Conservation (phyloP, 2,329 filamentous ascomycete species). For the Penicillium crustosum region DNA sequence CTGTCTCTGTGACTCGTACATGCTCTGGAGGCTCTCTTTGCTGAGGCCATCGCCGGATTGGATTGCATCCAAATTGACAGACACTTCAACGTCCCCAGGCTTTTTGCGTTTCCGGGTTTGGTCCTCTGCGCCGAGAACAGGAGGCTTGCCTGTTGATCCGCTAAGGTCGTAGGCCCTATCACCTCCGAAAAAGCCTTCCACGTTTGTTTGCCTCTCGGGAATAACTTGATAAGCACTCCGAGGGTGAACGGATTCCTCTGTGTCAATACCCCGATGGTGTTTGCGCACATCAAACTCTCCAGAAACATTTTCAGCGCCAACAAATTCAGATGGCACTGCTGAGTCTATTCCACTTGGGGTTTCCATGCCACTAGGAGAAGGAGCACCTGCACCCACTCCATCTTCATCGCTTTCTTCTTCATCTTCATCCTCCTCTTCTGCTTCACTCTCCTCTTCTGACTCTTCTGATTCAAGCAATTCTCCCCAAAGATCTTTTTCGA, state of each 20-base stretch:
- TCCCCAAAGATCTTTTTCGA: slow-evolving; percentile 89
- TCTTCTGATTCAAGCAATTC: slow-evolving; percentile 81
- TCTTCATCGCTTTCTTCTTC: slow-evolving; percentile 53
- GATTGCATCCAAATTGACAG: slow-evolving; percentile 81
- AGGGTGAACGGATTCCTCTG: slow-evolving; percentile 73
- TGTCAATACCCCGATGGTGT: slow-evolving; percentile 78
- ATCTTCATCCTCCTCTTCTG: slow-evolving; percentile 60
- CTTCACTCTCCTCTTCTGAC: slow-evolving; percentile 67
- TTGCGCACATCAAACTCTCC: slow-evolving; percentile 93
- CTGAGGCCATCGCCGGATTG: slow-evolving; percentile 72
- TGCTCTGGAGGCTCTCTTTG: slow-evolving; percentile 77
- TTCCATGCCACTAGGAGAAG: slow-evolving; percentile 75
- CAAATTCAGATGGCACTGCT: slow-evolving; percentile 76
- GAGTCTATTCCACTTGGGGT: slow-evolving; percentile 80
- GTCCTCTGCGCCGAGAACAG: slow-evolving; percentile 78
- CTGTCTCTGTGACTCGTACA: slow-evolving; percentile 72
- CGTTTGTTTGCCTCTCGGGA: slow-evolving; percentile 79
- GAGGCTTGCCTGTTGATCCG: slow-evolving; percentile 58
- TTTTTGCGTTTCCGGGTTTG: slow-evolving; percentile 85
- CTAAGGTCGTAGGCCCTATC: slow-evolving; percentile 90
- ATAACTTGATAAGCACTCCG: slow-evolving; percentile 86
- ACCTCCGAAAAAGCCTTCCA: slow-evolving; percentile 93
- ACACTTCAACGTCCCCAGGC: slow-evolving; percentile 90
- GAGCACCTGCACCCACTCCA: slow-evolving; percentile 62
- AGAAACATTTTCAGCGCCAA: slow-evolving; percentile 70